A percentile compares a stretch with the other conserved stretches of the same genome.
phyloP scores from a whole-genome alignment of 305 asterid species.

The Fraxinus sp. region DNA sequence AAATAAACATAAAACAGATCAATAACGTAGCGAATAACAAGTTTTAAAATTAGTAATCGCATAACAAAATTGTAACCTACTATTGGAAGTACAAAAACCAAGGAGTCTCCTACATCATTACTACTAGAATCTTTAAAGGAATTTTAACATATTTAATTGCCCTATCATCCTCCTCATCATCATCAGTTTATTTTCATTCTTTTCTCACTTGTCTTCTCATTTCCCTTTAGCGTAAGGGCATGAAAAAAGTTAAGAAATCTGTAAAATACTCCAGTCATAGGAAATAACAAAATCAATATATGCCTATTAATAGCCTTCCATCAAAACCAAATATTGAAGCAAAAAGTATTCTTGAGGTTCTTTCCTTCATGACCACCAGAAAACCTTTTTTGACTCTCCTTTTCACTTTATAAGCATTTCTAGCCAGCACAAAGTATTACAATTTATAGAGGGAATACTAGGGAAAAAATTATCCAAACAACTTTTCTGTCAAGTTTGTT shows the following conservation, averaged over 20 bases:
- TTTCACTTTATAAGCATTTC: neutral
- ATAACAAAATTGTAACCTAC: neutral
- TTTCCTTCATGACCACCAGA: slow-evolving; percentile 1
- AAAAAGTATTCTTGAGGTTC: neutral
- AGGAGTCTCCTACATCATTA: neutral
- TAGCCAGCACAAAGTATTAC: neutral
- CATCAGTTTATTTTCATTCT: neutral
- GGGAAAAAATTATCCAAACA: neutral
- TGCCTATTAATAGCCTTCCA: neutral
- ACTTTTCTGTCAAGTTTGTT: neutral
- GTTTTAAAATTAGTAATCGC: neutral
- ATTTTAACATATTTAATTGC: neutral
- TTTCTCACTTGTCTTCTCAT: neutral
- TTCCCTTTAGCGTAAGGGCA: neutral
- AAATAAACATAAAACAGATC: neutral
- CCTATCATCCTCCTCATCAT: neutral
- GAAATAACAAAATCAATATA: neutral
- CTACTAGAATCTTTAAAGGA: neutral
- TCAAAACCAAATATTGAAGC: slow-evolving; percentile 9
- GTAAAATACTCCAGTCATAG: neutral
- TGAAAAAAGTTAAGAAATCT: neutral
- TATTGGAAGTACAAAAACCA: neutral
- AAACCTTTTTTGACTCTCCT: neutral
- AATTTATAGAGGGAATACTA: neutral
- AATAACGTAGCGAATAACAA: neutral